Evolutionary conservation across 2,329 filamentous ascomycete species (phyloP), one percentile per base, ranked within the genome.

Genomic region (Colletotrichum gigasporum): DNA sequence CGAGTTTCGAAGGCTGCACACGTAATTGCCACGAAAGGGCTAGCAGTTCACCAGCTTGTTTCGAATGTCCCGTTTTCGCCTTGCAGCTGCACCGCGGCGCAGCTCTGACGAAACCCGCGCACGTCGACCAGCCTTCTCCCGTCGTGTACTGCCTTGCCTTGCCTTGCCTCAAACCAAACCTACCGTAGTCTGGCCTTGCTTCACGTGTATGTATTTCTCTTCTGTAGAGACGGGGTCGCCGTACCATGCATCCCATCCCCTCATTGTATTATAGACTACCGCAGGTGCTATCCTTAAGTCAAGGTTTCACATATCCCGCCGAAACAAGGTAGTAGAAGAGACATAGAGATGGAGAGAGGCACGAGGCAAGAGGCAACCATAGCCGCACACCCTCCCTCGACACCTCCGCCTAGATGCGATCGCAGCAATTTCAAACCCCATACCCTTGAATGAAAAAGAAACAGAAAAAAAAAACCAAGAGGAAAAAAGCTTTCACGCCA

Each of bases 401-500:
- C 18, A 37, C 20, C 30, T 24, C 22, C 42, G 28, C 30, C 8
- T 14, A 44, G 28, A 30, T 54, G 24, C 30, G 34, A 37, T 26
- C 16, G 34, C 35, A 50, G 16, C 14, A 18, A 44, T 16, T 45
- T 41, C 41, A 51, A 34, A 48, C 28, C 18, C 20, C 55, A 32
- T 18, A 26, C 48, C 16, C 35, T 34, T 32, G 30, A 44, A 11
- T 16, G 7, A 37, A 18, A 56, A 42, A 3, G 9, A 48, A 16
- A n/a, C 6, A 39, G 22, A 26, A 37, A 54, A 11, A 37, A 28
- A 44, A 54, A 30, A 44, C 11, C 34, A 26, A 35, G 26, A 45
- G 30, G 28, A 47, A 7, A 50, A 50, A 62, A 55, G 42, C 50
- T 51, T 62, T 62, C 62, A 55, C 22, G 34, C 50, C 56, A 55